Conservation (phyloP, 1,284 basidiomycete species). For the Apiotrichum mycotoxinovorans region DNA sequence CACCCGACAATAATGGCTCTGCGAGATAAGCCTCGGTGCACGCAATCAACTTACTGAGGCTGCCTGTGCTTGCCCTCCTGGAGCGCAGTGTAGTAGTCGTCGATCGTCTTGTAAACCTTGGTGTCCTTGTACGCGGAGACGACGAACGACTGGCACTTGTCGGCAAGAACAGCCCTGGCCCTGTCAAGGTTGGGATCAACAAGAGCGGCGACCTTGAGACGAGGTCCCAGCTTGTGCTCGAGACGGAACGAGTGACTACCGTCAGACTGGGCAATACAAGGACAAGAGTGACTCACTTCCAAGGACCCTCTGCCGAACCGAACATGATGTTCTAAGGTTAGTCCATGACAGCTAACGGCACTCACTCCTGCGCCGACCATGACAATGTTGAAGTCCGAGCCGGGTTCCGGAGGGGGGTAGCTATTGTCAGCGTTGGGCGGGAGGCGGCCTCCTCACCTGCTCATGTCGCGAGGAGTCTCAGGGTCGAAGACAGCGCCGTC, state of each 20-base stretch:
- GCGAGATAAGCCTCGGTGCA: constrained; percentile 1
- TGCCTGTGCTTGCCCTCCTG: constrained; percentile 48
- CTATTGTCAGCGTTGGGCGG: constrained; percentile 18
- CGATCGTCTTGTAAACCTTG: constrained; percentile 78
- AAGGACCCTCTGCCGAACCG: constrained; percentile 71
- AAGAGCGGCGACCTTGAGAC: constrained; percentile 91
- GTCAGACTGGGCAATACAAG: background rate
- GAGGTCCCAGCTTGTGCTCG: constrained; percentile 90
- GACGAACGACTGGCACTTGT: constrained; percentile 93
- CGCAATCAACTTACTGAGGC: constrained; percentile 50
- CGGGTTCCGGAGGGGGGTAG: constrained; percentile 48
- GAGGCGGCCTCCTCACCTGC: background rate
- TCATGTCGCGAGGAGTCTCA: constrained; percentile 11
- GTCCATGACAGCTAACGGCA: constrained; percentile 12
- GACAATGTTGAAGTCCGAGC: constrained; percentile 78
- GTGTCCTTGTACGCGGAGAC: constrained; percentile 89
- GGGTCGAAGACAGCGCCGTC: constrained; percentile 7
- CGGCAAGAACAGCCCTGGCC: constrained; percentile 72
- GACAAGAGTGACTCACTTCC: constrained; percentile 24
- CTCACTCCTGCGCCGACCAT: constrained; percentile 77
- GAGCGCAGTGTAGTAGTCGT: constrained; percentile 74
- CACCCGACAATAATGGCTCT: constrained; percentile 82
- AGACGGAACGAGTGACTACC: constrained; percentile 79
- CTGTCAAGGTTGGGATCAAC: constrained; percentile 87
- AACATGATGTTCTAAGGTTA: constrained; percentile 74